A percentile compares a stretch with the other conserved stretches of the same genome.
phyloP scores from a whole-genome alignment of 2,329 filamentous ascomycete species.

The Colletotrichum aenigma region DNA sequence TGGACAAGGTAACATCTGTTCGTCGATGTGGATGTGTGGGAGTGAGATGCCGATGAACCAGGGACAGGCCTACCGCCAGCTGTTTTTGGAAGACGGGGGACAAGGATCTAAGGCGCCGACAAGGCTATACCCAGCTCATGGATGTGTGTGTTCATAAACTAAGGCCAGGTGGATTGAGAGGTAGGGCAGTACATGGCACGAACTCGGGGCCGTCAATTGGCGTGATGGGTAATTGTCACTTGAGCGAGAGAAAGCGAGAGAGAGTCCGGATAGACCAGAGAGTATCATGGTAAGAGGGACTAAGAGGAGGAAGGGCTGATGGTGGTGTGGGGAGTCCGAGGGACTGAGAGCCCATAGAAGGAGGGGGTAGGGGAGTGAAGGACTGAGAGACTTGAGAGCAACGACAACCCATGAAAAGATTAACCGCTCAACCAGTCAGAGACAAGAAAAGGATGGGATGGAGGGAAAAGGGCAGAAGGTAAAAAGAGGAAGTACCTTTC shows the following conservation, averaged over 20 bases:
- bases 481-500: neutral
- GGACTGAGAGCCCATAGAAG: conserved; percentile 14
- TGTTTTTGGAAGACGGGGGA: conserved; percentile 34
- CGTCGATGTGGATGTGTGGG: conserved; percentile 42
- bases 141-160: conserved; percentile 12
- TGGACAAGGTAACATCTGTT: conserved; percentile 43
- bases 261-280: conserved; percentile 2
- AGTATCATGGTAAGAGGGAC: neutral
- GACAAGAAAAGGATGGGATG: conserved; percentile 8
- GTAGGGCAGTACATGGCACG: conserved; percentile 14
- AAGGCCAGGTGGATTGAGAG: neutral
- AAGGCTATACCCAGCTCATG: conserved; percentile 26
- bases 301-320: neutral
- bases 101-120: conserved; percentile 31
- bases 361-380: neutral
- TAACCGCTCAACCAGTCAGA: neutral
- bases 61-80: conserved; percentile 28
- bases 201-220: conserved; percentile 1
- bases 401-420: conserved; percentile 3
- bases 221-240: conserved; percentile 7
- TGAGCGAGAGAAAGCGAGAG: neutral
- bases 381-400: neutral
- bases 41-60: conserved; percentile 34
- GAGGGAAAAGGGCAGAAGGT: conserved; percentile 2
- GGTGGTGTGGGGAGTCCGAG: conserved; percentile 20